Evolutionary conservation across 192 early-diverging fungal species (phyloP), one percentile per base, ranked within the genome.

Genomic region (Dispira simplex): DNA sequence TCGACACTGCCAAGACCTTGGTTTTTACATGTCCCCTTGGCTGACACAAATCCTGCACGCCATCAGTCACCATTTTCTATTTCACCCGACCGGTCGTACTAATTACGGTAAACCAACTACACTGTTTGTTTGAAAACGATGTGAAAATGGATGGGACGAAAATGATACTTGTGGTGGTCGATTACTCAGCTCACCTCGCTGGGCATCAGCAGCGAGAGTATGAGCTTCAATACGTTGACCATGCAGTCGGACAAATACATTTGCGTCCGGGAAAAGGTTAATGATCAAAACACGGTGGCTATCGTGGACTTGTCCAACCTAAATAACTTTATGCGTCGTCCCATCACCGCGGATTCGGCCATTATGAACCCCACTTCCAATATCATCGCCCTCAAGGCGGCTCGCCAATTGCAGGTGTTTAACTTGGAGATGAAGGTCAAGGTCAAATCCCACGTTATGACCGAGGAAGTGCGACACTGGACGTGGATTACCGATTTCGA

Each of bases 171-270:
- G 6, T 39, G 32, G 32, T 39, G 32, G 32, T 39, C 32, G 32
- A 6, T 39, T 39, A 39, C 32, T 39, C 79, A 98, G 95, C 89
- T 98, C 71, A 85, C 83, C 67, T 81, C 82, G 64, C 72, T 96
- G 67, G 91, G 91, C 63, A 86, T 98, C 70, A 93, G 93, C 76
- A 78, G 85, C 44, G 85, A 86, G 45, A 91, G 84, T 70, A 98
- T 98, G 70, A 87, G 91, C 65, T 98, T 98, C 79, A 95, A 93
- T 73, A 96, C 90, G 18, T 80, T 98, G 63, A 98, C 96, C 60
- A 87, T 98, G 77, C 92, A 98, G 73, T 96, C 93, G 11, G 94
- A 98, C 75, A 89, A 92, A 66, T 98, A 90, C 75, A 96, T 98
- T 68, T 96, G 94, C 78, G 85, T 97, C 43, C 89, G 96, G 55